These are phyloP conservation scores for Hyaloperonospora arabidopsidis DNA, from an alignment of 352 stramenopile species.

Conservation along the genomic window DNA sequence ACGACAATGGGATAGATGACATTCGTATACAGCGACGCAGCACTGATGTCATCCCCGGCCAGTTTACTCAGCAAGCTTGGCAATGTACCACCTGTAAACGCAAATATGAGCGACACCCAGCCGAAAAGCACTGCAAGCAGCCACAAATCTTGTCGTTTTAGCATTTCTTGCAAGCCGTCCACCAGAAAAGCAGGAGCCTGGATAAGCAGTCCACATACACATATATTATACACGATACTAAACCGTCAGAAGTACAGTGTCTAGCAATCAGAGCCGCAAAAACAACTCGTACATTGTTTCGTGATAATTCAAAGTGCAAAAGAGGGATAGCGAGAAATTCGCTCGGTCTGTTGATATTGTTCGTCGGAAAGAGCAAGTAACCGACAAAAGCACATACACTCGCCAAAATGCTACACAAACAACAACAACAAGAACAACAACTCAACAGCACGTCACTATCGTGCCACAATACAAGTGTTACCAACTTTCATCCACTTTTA, in stretches of 20 bases:
- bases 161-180: constrained; percentile 46
- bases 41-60: constrained; percentile 21
- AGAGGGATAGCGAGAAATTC: constrained; percentile 45
- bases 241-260: no score
- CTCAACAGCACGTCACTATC: not conserved
- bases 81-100: constrained; percentile 66
- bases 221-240: no score
- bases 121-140: constrained; percentile 74
- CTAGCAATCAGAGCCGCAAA: no score
- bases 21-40: constrained; percentile 51
- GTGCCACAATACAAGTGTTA: no score
- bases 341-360: constrained; percentile 45
- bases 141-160: constrained; percentile 55
- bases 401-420: constrained; percentile 34
- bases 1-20: constrained; percentile 66
- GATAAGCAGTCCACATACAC: not conserved
- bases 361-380: constrained; percentile 57
- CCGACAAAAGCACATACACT: constrained; percentile 30
- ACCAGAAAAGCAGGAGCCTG: constrained; percentile 55
- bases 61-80: constrained; percentile 52
- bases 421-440: not conserved
- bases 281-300: not conserved
- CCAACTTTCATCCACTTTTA: no score
- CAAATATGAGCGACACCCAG: constrained; percentile 78
- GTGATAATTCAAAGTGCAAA: constrained; percentile 44